phyloP scores from a whole-genome alignment of 1,284 basidiomycete genomes.

The Fomitopsis betulina region DNA sequence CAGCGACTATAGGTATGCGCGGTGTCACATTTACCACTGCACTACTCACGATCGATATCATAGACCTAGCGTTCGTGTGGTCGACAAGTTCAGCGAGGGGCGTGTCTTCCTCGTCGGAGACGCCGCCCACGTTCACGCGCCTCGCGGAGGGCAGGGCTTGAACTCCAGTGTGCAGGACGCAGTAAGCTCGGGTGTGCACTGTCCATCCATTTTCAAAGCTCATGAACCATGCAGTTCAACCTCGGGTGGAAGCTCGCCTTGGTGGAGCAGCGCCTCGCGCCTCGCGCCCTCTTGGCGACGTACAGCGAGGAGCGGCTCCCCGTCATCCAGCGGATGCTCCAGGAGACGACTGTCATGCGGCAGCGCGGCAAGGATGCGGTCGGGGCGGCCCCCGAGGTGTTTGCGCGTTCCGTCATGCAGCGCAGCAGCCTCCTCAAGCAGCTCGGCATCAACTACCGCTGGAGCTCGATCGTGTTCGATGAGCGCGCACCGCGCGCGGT shows the following conservation, averaged over 20 bases:
- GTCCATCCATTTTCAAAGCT: not conserved
- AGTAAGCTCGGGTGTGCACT: not conserved
- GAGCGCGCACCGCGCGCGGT: slow-evolving; percentile 15
- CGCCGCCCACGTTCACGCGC: slow-evolving; percentile 27
- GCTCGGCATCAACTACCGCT: slow-evolving; percentile 43
- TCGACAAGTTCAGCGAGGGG: slow-evolving; percentile 7
- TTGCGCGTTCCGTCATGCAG: slow-evolving; percentile 8
- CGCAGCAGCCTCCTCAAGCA: slow-evolving; percentile 21
- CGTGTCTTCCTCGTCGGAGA: slow-evolving; percentile 5
- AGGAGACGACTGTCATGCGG: slow-evolving; percentile 11
- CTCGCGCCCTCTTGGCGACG: slow-evolving; percentile 18
- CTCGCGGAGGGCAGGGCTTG: slow-evolving; percentile 23
- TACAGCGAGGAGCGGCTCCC: slow-evolving; percentile 26
- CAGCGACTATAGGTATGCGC: slow-evolving; percentile 7
- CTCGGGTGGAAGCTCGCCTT: slow-evolving; percentile 30
- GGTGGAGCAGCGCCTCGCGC: slow-evolving; percentile 22
- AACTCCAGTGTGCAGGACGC: slow-evolving; percentile 10
- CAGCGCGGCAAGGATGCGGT: not conserved
- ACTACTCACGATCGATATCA: not conserved
- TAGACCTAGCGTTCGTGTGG: slow-evolving; percentile 32
- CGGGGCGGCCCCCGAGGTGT: not conserved
- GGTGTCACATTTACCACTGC: not conserved
- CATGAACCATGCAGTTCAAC: slow-evolving; percentile 19
- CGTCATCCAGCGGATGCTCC: slow-evolving; percentile 22
- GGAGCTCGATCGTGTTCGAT: slow-evolving; percentile 40